Base-by-base conservation (phyloP, 2,329 filamentous ascomycete species). In the Sporothrix luriei region DNA sequence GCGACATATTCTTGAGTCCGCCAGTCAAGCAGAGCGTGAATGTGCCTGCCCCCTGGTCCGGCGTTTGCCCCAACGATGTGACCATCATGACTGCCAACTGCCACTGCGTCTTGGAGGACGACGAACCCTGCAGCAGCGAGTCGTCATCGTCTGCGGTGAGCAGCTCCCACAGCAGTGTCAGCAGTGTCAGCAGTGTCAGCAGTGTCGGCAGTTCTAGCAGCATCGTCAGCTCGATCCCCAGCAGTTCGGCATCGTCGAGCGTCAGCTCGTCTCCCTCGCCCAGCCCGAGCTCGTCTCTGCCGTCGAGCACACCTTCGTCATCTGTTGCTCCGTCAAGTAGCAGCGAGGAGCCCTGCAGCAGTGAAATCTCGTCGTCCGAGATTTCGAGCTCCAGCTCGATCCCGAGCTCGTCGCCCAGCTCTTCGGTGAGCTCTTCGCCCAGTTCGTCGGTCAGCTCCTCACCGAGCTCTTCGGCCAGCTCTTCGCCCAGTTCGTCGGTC, bases 81-180 rank as follows among this genome's bases (percentile, higher is more conserved):
- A 9, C 6, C n/a, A 19, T 3, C 29, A 65, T 73, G 24, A 73
- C 68, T 69, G 67, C 64, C 19, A 65, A 65, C 4, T 73, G 72
- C 68, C 40, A 57, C 38, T 73, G 72, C 26, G 52, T 73, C 9
- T 10, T 71, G 19, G 10, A 9, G 49, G 21, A 71, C 48, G 16
- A 68, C 11, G 5, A 19, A 29, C 21, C 57, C 19, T 61, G 55
- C 62, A 13, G 65, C 52, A 19, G 43, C 26, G 19, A 66, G 13
- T 33, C 46, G 2, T 54, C 52, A 7, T 11, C 61, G 51, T 40
- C 61, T 13, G 49, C 16, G 16, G 54, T 19, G n/a, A 68, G 43
- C 40, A 48, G 38, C 61, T 29, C 13, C 43, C 16, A 21, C 21
- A 52, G 51, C 51, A 26, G 21, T 21, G 9, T 11, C 21, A 52